Base-by-base conservation (phyloP, 202 grass and related monocot genomes). In the Zoysia matrella region DNA sequence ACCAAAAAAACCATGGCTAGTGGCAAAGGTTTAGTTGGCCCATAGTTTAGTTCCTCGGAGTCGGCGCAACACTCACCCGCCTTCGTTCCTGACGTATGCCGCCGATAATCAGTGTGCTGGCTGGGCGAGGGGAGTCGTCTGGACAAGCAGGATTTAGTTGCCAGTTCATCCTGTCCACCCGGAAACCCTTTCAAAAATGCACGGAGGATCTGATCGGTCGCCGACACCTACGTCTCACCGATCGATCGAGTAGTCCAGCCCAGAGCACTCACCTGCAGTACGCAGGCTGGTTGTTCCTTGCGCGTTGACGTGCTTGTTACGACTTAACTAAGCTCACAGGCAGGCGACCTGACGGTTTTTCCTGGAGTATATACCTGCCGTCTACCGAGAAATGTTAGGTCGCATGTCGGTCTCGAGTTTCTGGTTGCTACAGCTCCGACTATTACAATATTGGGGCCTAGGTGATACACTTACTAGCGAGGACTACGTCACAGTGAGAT, bases 221-320 rank as follows among this genome's bases (percentile, higher is more conserved):
- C 36, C 52, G 77, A 70, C 54, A 49, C 7, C 16, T 60, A 80
- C 78, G 56, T 76, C 12, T 62, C 43, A 80, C 60, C 61, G 39
- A 49, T 18, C 69, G 69, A 57, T 30, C 22, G 22, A 30, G 22
- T 30, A 30, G 22, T 30, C 22, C 22, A 30, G 22, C 22, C 22
- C 22, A 30, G 22, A 30, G 22, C 22, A 30, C 22, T 30, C 22
- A 30, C 22, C 22, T 30, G 22, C 22, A 30, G 22, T 30, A 30
- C 22, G 22, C 22, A 30, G 22, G 22, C 22, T 30, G 22, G 22
- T 30, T 30, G 45, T 45, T 18, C 8, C 36, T 42, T 41, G 58
- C 6, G 65, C 65, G 46, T 64, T 76, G 74, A 76, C 74, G 58
- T 64, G 11, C 57, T 75, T 13, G 11, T 73, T 61, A 61, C 58